Evolutionary conservation across 2,329 filamentous ascomycete species (phyloP), one percentile per base, ranked within the genome.

Genomic region (Diaporthe sp.): DNA sequence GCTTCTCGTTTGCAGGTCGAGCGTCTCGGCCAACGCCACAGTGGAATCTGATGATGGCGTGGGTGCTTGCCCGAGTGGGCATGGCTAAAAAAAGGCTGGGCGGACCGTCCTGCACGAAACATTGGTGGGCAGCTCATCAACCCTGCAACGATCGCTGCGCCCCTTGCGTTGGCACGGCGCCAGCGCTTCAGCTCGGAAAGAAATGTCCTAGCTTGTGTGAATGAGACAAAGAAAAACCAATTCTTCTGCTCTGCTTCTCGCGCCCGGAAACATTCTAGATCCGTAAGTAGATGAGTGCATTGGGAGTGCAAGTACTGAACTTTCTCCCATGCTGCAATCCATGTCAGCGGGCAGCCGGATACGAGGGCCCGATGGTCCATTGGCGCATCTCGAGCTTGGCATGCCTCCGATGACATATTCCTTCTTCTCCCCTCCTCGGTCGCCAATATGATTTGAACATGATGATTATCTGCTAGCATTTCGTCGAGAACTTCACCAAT

Each of bases 111-210:
- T 57, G 72, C 72, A 55, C 51, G n/a, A 31, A n/a, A 9, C 15
- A 75, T 74, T 76, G 75, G 75, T 58, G 46, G 65, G n/a, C 55
- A 34, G 39, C 28, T 7, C 19, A 44, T 61, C 10, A 74, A 67
- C 72, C 71, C 75, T 76, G 75, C n/a, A 53, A 42, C 17, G 31
- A 31, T 61, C 37, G 49, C 62, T 44, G 55, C 49, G 71, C 74
- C 25, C 75, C 70, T 72, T 46, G 70, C 58, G 49, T 49, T 72
- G 58, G 58, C 58, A 22, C 34, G 60, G 74, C 68, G 74, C 74
- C 70, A 58, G 51, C 44, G 22, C 58, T 61, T 68, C 39, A 58
- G 68, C 37, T 12, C 55, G 70, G 70, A 67, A 39, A 71, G 19
- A 68, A 72, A 13, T 67, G n/a, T 75, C 74, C 74, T 68, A 46